Base-by-base conservation (phyloP, 2,329 filamentous ascomycete genomes). In the Talaromyces amestolkiae region DNA sequence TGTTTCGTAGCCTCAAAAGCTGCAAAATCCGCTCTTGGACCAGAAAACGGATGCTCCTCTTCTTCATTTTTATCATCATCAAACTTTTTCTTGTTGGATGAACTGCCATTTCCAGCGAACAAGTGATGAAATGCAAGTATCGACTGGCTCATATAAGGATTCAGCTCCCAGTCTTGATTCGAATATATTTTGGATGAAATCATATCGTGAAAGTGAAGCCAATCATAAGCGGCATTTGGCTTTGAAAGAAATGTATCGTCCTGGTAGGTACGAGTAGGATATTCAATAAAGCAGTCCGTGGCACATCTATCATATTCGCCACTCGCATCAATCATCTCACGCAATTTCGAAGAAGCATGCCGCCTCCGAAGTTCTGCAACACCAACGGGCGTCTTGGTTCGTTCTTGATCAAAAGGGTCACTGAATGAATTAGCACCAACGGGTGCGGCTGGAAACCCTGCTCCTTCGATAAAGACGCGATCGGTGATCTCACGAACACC, bases 81-180 rank as follows among this genome's bases (percentile, higher is more conserved):
- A 54, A 78, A 75, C 19, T 77, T 73, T 43, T 75, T 75, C 43
- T 75, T 81, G 13, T 61, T 60, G 82, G 7, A 75, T 77, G 69
- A 76, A 72, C 58, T 69, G 84, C 41, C 84, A 31, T 89, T 87
- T 0, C 91, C 90, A 3, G 93, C 91, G 73, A 99, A 99, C 13
- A 99, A 85, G 73, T 92, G 84, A 75, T 99, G 96, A 73, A 96
- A 97, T 3, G 92, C 95, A 1, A 98, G 85, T 17, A 95, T 86
- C 0, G 94, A 89, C 70, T 95, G 91, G 72, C 89, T 91, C 58
- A 98, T 85, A 75, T 99, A 99, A 0, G 92, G 89, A 0, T 86
- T 87, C 17, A 99, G 82, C 77, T 99, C 95, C 91, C 95, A 99
- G 64, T 96, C 93, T 75, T 97, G 94, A 66, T 86, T 89, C n/a